Base-by-base conservation (phyloP, 225 moss, liverwort and hornwort genomes). In the Takakia lepidozioides region DNA sequence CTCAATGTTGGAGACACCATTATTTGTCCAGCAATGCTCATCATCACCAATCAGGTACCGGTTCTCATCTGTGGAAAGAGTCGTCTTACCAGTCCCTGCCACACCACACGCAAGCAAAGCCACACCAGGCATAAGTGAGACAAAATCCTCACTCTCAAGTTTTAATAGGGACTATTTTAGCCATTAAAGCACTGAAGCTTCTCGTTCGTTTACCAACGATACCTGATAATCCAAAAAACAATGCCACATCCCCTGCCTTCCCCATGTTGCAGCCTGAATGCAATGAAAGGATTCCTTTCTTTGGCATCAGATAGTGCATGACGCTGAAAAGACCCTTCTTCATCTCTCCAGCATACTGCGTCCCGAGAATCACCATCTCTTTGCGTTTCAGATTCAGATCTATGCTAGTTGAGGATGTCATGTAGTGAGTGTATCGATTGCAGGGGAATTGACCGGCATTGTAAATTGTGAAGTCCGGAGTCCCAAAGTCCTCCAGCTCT, bases 181-280 rank as follows among this genome's bases (percentile, higher is more conserved):
- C 57, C 63, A 63, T 19, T 69, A 66, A 58, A 73, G 57, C 82
- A 77, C 63, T 52, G 52, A 32, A 73, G 68, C 76, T 59, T 75
- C 82, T 82, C 74, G 74, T 78, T 78, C 81, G 50, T 78, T 72
- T 80, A 66, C 74, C 74, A 81, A 98, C 82, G 75, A 90, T 98
- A 98, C 95, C 95, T 98, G 98, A 98, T 91, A 98, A 91, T 81
- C 98, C 98, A 91, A 98, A 98, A 91, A 98, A 98, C 81, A 91
- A 81, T 83, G 98, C 98, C 80, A 98, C 98, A 91, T 98, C 98
- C 87, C 98, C 98, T 70, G 57, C 76, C 80, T 98, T 98, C 57
- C 98, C 98, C 87, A 91, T 85, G 85, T 98, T 98, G 91, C 83
- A 85, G 74, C 98, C 98, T 64, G 98, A 98, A 66, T 98, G 98